phyloP scores from a whole-genome alignment of 352 stramenopile species.

The Phytophthora pini region DNA sequence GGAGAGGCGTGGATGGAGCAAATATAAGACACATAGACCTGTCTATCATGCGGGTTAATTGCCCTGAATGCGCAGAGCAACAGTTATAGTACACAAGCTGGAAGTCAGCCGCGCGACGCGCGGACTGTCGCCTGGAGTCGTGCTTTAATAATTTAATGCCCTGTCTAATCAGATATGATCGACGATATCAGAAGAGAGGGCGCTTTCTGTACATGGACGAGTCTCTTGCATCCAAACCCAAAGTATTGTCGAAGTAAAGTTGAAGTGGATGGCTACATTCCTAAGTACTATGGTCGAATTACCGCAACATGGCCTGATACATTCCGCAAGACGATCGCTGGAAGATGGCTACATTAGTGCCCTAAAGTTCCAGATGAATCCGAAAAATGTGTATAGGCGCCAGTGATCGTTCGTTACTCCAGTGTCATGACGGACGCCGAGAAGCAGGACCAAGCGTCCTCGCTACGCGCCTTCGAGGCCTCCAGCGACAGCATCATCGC shows the following conservation, averaged over 20 bases:
- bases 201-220: too few species aligned
- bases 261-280: slow-evolving; percentile 1
- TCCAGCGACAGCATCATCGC: slow-evolving; percentile 63
- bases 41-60: too few species aligned
- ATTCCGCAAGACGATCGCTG: not conserved
- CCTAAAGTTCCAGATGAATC: slow-evolving; percentile 6
- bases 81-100: too few species aligned
- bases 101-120: too few species aligned
- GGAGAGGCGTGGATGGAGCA: too few species aligned
- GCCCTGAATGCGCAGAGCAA: too few species aligned
- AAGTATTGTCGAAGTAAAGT: not conserved
- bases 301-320: slow-evolving; percentile 3
- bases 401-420: not conserved
- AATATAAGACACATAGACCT: too few species aligned
- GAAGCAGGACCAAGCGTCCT: slow-evolving; percentile 14
- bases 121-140: too few species aligned
- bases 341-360: slow-evolving; percentile 18
- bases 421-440: slow-evolving; percentile 9
- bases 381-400: not conserved
- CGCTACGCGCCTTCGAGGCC: slow-evolving; percentile 48
- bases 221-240: too few species aligned
- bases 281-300: not conserved
- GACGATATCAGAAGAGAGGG: too few species aligned
- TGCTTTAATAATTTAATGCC: too few species aligned
- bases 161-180: too few species aligned